Evolutionary conservation across 345 rosid species (phyloP), one percentile per base, ranked within the genome.

Genomic region (Triadica sebifera): DNA sequence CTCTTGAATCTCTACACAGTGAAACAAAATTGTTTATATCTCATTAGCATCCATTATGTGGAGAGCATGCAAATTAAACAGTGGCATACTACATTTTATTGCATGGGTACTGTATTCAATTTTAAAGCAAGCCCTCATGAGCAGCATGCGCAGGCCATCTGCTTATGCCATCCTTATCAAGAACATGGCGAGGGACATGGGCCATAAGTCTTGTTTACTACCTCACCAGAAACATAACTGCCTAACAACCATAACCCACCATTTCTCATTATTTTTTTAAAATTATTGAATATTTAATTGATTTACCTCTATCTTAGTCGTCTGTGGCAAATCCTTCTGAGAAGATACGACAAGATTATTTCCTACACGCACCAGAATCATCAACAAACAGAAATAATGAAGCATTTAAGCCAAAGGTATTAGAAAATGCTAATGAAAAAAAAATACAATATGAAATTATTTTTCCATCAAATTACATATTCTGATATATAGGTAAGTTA

Each of bases 271-370:
- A 5, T 37, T 59, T 22, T 11, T n/a, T n/a, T n/a, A n/a, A n/a
- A n/a, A n/a, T 3, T 12, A 12, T 49, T 7, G 3, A 50, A 12
- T 25, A 34, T 15, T 13, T 43, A 43, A 6, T 52, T 59, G 50
- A 55, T 46, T 71, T 69, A 82, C 88, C 88, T 80, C 19, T 59
- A 63, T 52, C 64, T 61, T 51, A 59, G 38, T 66, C 61, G 3
- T 39, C 55, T 39, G 52, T 70, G 39, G 79, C 76, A 77, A 53
- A 69, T 79, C 82, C 57, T 66, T 61, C 45, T 62, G 65, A 45
- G 70, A 63, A 70, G 75, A 24, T 61, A 53, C 25, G 38, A 57
- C 8, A 39, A 49, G 49, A 67, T 60, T 74, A 70, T 68, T 38
- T 25, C 77, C 86, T 79, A 86, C 64, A 65, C n/a, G 65, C 51